A percentile compares a stretch with the other conserved stretches of the same genome.
phyloP scores from a whole-genome alignment of 768 basidiomycete species.

The Lactarius sanguifluus region DNA sequence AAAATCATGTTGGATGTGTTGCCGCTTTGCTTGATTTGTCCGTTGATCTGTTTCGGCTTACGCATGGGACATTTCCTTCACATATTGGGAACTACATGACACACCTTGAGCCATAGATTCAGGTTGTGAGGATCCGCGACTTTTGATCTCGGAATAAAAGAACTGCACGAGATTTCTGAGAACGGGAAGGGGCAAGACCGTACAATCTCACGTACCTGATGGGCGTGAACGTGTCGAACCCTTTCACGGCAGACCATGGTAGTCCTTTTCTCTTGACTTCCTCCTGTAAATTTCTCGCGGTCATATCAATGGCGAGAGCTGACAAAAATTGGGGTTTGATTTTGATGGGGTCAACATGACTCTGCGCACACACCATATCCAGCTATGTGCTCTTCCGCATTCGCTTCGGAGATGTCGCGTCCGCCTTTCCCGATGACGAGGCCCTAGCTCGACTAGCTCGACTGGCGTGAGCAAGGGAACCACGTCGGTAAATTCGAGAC shows the following conservation, averaged over 20 bases:
- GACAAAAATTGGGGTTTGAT: background rate
- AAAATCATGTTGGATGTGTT: constrained; percentile 91
- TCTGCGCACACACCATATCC: constrained; percentile 71
- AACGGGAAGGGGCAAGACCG: background rate
- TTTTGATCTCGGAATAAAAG: constrained; percentile 75
- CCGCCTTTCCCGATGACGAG: constrained; percentile 91
- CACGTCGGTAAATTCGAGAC: constrained; percentile 1
- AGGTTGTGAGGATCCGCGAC: constrained; percentile 76
- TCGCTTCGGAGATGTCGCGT: constrained; percentile 70
- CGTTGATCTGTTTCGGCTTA: constrained; percentile 65
- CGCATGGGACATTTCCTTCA: background rate
- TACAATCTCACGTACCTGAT: constrained; percentile 57
- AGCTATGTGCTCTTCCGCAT: constrained; percentile 78
- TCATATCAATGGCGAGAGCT: constrained; percentile 97
- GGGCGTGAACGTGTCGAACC: constrained; percentile 95
- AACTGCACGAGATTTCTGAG: constrained; percentile 40
- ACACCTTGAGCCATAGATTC: constrained; percentile 70
- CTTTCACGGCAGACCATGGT: constrained; percentile 98
- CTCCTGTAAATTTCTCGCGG: constrained; percentile 93
- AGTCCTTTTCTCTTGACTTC: constrained; percentile 88
- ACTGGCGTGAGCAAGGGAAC: background rate
- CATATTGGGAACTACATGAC: constrained; percentile 4
- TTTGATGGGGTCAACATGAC: background rate
- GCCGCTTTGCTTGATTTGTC: constrained; percentile 77
- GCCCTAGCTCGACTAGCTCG: constrained; percentile 82